Percentiles rank a stretch among this genome's conserved stretches.
These are phyloP conservation scores for Penicillium coffeae DNA, from an alignment of 495 filamentous ascomycete species.

Conservation along the genomic window DNA sequence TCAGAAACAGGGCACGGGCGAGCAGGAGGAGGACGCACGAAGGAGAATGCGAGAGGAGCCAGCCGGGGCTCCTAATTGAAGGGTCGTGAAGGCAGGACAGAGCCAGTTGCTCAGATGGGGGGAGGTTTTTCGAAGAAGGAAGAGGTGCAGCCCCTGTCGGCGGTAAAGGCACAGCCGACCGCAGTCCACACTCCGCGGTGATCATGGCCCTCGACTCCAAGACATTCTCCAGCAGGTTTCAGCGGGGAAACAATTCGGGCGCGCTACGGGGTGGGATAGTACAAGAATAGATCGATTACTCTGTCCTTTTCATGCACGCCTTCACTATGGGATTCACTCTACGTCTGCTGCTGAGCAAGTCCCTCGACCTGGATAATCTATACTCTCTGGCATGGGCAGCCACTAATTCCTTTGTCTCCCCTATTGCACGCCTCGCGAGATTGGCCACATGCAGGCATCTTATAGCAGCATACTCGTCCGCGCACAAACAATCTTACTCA, in stretches of 20 bases:
- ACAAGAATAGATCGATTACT: too few species aligned
- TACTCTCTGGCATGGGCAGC: too few species aligned
- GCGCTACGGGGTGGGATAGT: too few species aligned
- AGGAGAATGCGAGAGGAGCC: constrained; percentile 13
- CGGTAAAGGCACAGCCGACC: constrained; percentile 27
- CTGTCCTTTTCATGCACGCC: too few species aligned
- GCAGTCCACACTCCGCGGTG: constrained; percentile 7
- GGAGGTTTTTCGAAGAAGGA: constrained; percentile 7
- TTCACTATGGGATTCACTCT: too few species aligned
- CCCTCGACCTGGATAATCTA: too few species aligned
- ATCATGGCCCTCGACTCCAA: background rate
- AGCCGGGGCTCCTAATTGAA: constrained; percentile 23
- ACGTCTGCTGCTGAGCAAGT: too few species aligned
- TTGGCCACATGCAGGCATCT: too few species aligned
- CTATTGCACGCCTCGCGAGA: background rate
- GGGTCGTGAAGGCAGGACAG: background rate
- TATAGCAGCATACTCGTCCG: too few species aligned
- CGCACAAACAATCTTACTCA: constrained; percentile 9
- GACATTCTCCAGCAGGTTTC: background rate
- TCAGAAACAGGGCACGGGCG: background rate
- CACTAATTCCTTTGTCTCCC: background rate
- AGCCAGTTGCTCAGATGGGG: background rate
- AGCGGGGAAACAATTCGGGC: too few species aligned
- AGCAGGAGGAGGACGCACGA: background rate
- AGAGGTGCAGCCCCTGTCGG: constrained; percentile 21